These are phyloP conservation scores for Solanum gracilifrons DNA, from an alignment of 257 asterid species.

Conservation along the genomic window DNA sequence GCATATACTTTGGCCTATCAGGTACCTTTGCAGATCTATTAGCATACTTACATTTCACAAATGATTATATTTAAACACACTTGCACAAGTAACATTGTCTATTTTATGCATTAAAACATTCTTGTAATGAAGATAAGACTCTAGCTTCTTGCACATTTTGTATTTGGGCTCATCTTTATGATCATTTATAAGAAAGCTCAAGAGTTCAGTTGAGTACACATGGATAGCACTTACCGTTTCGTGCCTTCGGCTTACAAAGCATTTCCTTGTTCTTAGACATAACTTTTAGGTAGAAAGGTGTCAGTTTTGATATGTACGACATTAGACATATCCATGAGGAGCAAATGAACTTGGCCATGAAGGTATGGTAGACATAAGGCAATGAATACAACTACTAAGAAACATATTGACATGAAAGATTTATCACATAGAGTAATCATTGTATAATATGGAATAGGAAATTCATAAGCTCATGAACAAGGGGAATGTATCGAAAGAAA, in stretches of 20 bases:
- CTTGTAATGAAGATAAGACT: not conserved
- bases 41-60: not conserved
- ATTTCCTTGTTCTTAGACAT: not conserved
- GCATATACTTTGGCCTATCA: slow-evolving; percentile 93
- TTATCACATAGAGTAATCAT: not conserved
- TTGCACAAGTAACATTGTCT: not conserved
- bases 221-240: not conserved
- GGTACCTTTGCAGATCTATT: slow-evolving; percentile 26
- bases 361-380: not conserved
- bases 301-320: not conserved
- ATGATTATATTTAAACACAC: not conserved
- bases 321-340: not conserved
- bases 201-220: not conserved
- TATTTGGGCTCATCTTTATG: not conserved
- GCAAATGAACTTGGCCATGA: not conserved
- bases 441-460: not conserved
- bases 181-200: not conserved
- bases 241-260: not conserved
- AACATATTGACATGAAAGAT: not conserved
- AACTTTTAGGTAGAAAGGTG: not conserved
- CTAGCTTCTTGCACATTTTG: not conserved
- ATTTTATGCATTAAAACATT: not conserved
- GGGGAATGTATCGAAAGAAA: not conserved
- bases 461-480: not conserved
- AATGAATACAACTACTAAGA: not conserved